Conservation (phyloP, 163 green algal species). For the Prototheca wickerhamii region DNA sequence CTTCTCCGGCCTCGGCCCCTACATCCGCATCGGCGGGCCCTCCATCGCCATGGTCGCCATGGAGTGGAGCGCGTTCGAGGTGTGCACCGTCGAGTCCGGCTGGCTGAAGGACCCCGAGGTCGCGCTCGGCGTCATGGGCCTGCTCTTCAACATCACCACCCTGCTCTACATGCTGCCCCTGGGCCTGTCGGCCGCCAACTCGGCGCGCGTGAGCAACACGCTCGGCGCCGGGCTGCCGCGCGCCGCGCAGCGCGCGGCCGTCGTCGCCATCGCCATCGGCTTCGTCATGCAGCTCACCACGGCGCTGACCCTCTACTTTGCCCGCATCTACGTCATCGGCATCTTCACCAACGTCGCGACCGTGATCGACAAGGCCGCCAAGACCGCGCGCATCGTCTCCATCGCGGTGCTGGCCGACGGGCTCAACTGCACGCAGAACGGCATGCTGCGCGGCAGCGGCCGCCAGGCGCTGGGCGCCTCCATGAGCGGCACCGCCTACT, state of each 20-base stretch:
- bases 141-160: slow-evolving; percentile 24
- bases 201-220: slow-evolving; percentile 39
- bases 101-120: slow-evolving; percentile 35
- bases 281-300: slow-evolving; percentile 9
- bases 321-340: not conserved
- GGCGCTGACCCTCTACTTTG: not conserved
- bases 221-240: slow-evolving; percentile 31
- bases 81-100: slow-evolving; percentile 33
- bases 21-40: slow-evolving; percentile 32
- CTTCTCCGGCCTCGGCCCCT: slow-evolving; percentile 34
- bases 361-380: slow-evolving; percentile 8
- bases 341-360: slow-evolving; percentile 16
- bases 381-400: slow-evolving; percentile 10
- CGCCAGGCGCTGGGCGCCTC: slow-evolving; percentile 29
- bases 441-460: slow-evolving; percentile 31
- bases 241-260: slow-evolving; percentile 20
- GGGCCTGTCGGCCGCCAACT: slow-evolving; percentile 22
- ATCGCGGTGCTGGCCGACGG: slow-evolving; percentile 20
- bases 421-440: slow-evolving; percentile 23
- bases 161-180: slow-evolving; percentile 34
- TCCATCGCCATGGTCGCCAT: slow-evolving; percentile 37
- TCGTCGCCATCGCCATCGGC: not conserved
- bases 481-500: slow-evolving; percentile 27
- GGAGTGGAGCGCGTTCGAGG: slow-evolving; percentile 43
- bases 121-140: slow-evolving; percentile 40